These are phyloP conservation scores for Globisporangium takayamanum DNA, from an alignment of 352 stramenopile genomes.

Conservation along the genomic window DNA sequence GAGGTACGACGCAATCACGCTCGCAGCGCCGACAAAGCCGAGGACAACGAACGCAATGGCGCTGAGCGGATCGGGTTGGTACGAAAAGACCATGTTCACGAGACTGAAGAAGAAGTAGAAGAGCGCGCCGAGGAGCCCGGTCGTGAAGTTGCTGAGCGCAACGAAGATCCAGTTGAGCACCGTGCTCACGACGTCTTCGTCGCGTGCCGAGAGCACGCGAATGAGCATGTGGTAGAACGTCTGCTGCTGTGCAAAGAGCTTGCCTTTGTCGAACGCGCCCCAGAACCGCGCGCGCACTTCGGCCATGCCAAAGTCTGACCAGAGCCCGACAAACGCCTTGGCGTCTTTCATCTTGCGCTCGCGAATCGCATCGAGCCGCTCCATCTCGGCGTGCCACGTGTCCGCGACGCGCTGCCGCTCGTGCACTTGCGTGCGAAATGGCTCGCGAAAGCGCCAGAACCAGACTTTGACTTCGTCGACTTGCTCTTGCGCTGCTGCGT, in stretches of 20 bases:
- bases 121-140: conserved; percentile 65
- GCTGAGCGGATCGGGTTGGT: conserved; percentile 76
- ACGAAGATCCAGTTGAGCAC: conserved; percentile 83
- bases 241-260: conserved; percentile 82
- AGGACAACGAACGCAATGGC: conserved; percentile 67
- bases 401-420: conserved; percentile 49
- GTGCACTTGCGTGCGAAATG: conserved; percentile 51
- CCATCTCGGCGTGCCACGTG: conserved; percentile 54
- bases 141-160: conserved; percentile 85
- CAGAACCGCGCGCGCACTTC: conserved; percentile 77
- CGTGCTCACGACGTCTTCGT: conserved; percentile 75
- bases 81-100: conserved; percentile 76
- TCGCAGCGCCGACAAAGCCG: conserved; percentile 62
- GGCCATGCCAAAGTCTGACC: conserved; percentile 76
- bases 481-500: conserved; percentile 42
- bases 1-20: conserved; percentile 82
- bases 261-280: conserved; percentile 77
- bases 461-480: conserved; percentile 75
- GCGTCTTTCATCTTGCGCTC: conserved; percentile 79
- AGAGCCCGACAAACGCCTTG: conserved; percentile 69
- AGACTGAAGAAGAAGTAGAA: conserved; percentile 87
- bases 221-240: conserved; percentile 87
- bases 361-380: conserved; percentile 40
- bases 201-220: conserved; percentile 50
- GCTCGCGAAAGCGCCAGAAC: conserved; percentile 83